phyloP scores from a whole-genome alignment of 805 yeast species.

The Candida suzukii region DNA sequence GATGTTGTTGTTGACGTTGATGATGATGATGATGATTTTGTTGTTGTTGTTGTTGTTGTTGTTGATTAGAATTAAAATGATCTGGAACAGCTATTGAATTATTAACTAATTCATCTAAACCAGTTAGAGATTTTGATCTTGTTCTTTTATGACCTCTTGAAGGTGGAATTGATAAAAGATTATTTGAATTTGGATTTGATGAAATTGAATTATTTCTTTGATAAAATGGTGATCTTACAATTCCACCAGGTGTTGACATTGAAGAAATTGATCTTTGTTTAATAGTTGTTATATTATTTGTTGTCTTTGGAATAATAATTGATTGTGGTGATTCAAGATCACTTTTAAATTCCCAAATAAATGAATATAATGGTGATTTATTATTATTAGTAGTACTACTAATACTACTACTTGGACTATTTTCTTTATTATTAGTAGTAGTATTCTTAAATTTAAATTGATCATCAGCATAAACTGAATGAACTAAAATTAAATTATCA shows the following conservation, averaged over 20 bases:
- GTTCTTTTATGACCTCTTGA: slow-evolving; percentile 27
- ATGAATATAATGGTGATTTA: slow-evolving; percentile 17
- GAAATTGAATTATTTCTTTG: slow-evolving; percentile 2
- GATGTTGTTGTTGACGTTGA: not conserved
- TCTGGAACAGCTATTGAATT: not conserved
- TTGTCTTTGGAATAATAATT: not conserved
- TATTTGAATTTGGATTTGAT: slow-evolving; percentile 1
- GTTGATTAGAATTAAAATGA: not conserved
- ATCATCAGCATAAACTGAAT: slow-evolving; percentile 22
- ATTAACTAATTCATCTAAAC: slow-evolving; percentile 11
- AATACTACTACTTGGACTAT: too few species aligned
- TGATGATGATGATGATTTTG: not conserved
- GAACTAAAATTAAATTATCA: slow-evolving; percentile 18
- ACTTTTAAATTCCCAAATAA: slow-evolving; percentile 24
- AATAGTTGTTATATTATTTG: not conserved
- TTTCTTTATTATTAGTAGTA: too few species aligned
- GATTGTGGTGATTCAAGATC: not conserved
- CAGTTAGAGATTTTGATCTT: slow-evolving; percentile 27
- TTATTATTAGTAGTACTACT: too few species aligned
- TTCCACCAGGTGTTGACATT: too few species aligned
- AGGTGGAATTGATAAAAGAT: not conserved
- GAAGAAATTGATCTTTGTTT: too few species aligned
- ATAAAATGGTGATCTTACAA: not conserved
- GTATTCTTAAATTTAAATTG: slow-evolving; percentile 14
- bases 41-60: not conserved